Conservation (phyloP, 2,329 filamentous ascomycete genomes). For the Sarocladiaceae sp. region DNA sequence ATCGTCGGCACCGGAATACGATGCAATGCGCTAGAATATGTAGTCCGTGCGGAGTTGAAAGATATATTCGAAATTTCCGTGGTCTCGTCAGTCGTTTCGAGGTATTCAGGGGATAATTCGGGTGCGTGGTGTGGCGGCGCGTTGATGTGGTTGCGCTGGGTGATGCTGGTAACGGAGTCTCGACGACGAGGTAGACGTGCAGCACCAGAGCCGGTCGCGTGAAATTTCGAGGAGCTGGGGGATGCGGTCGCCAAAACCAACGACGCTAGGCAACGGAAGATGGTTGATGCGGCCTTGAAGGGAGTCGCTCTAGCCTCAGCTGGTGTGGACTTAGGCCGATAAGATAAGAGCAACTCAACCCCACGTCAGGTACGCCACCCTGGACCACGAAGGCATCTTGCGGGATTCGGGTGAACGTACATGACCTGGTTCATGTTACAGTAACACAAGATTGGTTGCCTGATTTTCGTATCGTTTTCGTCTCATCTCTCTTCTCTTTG, state of each 20-base stretch:
- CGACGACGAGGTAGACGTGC: slow-evolving; percentile 5
- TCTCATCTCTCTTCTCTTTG: too few relatives aligned
- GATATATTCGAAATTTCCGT: not conserved
- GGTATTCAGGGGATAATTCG: not conserved
- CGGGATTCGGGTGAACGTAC: too few relatives aligned
- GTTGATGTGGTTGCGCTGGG: slow-evolving; percentile 8
- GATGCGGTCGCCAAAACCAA: slow-evolving; percentile 33
- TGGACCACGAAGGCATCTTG: too few relatives aligned
- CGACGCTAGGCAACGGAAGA: slow-evolving; percentile 32
- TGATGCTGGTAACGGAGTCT: slow-evolving; percentile 9
- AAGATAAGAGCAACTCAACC: slow-evolving; percentile 9
- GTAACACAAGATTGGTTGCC: too few relatives aligned
- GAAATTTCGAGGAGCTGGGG: slow-evolving; percentile 36
- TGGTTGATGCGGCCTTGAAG: slow-evolving; percentile 25
- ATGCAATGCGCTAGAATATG: not conserved
- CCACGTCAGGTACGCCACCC: too few relatives aligned
- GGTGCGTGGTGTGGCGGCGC: slow-evolving; percentile 1
- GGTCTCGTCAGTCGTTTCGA: not conserved
- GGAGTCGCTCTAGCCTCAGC: not conserved
- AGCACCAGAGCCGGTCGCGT: slow-evolving; percentile 18
- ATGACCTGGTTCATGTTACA: too few relatives aligned
- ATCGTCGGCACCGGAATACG: not conserved
- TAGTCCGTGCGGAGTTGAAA: not conserved
- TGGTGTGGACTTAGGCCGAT: slow-evolving; percentile 4
- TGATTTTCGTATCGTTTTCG: too few relatives aligned